Base-by-base conservation (phyloP, 177 flowering plant species). In the Vitis hybrid region DNA sequence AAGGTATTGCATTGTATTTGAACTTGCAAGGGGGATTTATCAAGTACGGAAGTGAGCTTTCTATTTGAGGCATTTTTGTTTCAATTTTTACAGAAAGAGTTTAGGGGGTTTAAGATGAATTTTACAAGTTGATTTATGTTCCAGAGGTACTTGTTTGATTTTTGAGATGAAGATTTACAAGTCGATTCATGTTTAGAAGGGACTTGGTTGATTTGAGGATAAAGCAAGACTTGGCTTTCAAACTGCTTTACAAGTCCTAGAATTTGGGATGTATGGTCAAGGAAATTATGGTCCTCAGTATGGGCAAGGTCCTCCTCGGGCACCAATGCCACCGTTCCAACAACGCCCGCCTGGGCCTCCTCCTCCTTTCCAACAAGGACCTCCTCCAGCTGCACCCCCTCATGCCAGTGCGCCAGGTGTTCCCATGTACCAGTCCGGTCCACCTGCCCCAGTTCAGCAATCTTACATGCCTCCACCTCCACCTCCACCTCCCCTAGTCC, bases 261-360 rank as follows among this genome's bases (percentile, higher is more conserved):
- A 10, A 10, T 52, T 67, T 54, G 68, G 69, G 71, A 90, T 90
- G 92, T 78, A 83, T 70, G 82, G 85, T 64, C 88, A 82, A 80
- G 90, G 89, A 49, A 84, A 72, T 79, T 77, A 75, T 70, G 78
- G 63, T 57, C 64, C 80, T 74, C 93, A 81, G 64, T 77, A 60
- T 69, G 79, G 87, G 66, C 85, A 73, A 17, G 79, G 80, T 71
- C 78, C 81, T 71, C 78, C 81, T 59, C 70, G 65, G 51, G 15
- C 68, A 32, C 74, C 80, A 0, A 3, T 21, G 66, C 79, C 82
- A 57, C 72, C 78, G 30, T 73, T 75, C 63, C 83, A 74, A 56
- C 82, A 81, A 64, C 83, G 64, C 14, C 75, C 74, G 26, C 66
- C 70, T 2, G 77, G 72, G 3, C 68, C 78, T n/a, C 78, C 75